Evolutionary conservation across 257 asterid genomes (phyloP), one percentile per base, ranked within the genome.

Genomic region (Solanum commersonii): DNA sequence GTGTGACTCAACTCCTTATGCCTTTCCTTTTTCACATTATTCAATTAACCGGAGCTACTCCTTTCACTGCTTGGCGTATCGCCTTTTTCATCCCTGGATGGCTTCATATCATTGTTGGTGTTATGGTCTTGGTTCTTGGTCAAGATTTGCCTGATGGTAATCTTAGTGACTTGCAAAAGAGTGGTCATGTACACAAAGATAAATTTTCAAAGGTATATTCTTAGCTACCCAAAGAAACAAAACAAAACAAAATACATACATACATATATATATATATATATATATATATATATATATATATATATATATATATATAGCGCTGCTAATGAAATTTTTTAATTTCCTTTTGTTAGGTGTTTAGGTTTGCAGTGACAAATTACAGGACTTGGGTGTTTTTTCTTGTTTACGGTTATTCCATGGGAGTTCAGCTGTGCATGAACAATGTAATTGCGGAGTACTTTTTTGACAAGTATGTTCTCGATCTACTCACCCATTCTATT

Each of bases 61-160:
- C 89, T 10, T 87, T 87, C 35, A 87, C 89, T 12, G 87, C 89
- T 25, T 87, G 89, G 89, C 68, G 89, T 27, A 79, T 87, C 10
- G 89, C 89, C 23, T 87, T 87, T 79, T 38, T 87, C 38, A 82
- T 87, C 13, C 87, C 89, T 31, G 89, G 87, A 15, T 87, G 77
- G 85, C 71, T 87, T 81, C 89, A 87, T 87, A 77, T 87, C 29
- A 87, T 87, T 18, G 78, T 87, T 16, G 89, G 89, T 8, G 65
- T 87, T 79, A 25, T 65, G 71, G 87, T 87, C 79, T 87, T 87
- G 37, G 25, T 49, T 63, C 67, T 87, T 29, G 89, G 89, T 23
- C 89, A 87, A 40, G 89, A 87, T 31, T 79, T 87, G 82, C 89
- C 89, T 2, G 89, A 87, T 78, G 89, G 89, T 44, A 87, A 87